Evolutionary conservation across 2,329 filamentous ascomycete species (phyloP), one percentile per base, ranked within the genome.

Genomic region (Setomelanomma holmii): DNA sequence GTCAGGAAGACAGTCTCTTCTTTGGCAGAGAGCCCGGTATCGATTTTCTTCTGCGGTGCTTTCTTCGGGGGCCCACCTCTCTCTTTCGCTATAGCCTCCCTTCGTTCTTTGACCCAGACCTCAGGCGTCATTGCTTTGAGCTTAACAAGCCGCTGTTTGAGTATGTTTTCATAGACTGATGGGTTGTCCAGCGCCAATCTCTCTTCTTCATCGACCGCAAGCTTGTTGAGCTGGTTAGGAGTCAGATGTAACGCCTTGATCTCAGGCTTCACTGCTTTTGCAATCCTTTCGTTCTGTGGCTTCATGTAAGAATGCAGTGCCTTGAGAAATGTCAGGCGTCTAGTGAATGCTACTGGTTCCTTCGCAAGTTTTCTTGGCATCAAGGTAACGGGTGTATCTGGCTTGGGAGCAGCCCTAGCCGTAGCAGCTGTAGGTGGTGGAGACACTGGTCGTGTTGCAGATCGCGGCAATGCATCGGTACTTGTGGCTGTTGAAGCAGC

Each of bases 141-240:
- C 38, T 82, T 81, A 63, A 89, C 82, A 52, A 98, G 88, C 27
- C 86, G 86, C 60, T 91, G 89, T 69, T 93, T 96, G 72, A 98
- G 86, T 21, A 92, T 80, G 64, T 96, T 96, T 6, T 83, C 80
- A 67, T 99, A 99, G 22, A 98, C 85, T 0, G 82, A 75, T 1
- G 82, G 77, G 53, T 88, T 88, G 14, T 87, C 85, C 11, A 80
- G 80, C 1, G 92, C 92, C 6, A 86, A 78, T 30, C 84, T 84
- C 69, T 96, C 87, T 75, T 99, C 96, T 54, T 93, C 86, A 60
- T 93, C 89, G 1, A 93, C 77, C 0, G 86, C 85, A 55, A 85
- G 79, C 60, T 82, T 84, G 55, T 92, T 88, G 19, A 93, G 79
- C 40, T 87, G 83, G 66, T 90, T 86, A 1, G 85, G 79, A 1